phyloP scores from a whole-genome alignment of 306 rosid species.

The Trichosanthes cucumerina region DNA sequence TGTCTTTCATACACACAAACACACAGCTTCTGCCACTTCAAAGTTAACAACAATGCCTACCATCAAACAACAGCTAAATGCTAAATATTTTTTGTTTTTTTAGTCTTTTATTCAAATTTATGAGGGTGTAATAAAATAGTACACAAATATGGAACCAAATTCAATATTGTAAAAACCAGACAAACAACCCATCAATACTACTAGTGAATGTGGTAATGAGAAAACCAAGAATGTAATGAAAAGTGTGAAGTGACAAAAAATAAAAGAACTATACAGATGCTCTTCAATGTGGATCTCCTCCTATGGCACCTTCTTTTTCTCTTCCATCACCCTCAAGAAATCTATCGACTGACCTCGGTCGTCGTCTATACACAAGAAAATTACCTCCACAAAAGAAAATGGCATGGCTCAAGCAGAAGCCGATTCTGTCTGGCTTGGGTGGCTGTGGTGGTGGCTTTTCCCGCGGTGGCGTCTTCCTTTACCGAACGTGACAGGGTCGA shows the following conservation, averaged over 20 bases:
- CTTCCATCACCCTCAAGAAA: constrained; percentile 1
- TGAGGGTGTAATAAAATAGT: constrained; percentile 31
- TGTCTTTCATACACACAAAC: not conserved
- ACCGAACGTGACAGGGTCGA: constrained; percentile 73
- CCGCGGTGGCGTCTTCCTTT: constrained; percentile 51
- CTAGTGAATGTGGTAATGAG: not conserved
- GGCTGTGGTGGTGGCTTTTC: constrained; percentile 38
- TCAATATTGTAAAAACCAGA: constrained; percentile 18
- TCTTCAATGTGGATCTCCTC: not conserved
- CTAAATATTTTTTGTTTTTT: constrained; percentile 26
- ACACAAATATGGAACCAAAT: constrained; percentile 42
- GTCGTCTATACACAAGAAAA: constrained; percentile 8
- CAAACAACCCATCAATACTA: not conserved
- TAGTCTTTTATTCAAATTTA: constrained; percentile 33
- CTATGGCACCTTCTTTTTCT: not conserved
- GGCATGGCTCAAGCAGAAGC: constrained; percentile 25
- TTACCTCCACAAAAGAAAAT: not conserved
- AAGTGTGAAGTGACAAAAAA: not conserved
- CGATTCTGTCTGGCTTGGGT: constrained; percentile 20
- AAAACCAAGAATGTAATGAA: not conserved
- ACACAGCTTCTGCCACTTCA: not conserved
- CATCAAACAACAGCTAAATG: not conserved
- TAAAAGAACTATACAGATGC: constrained; percentile 1
- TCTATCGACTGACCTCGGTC: not conserved
- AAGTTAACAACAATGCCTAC: not conserved